Evolutionary conservation across 805 yeast species (phyloP).

Genomic region (Metschnikowia lachancei): DNA sequence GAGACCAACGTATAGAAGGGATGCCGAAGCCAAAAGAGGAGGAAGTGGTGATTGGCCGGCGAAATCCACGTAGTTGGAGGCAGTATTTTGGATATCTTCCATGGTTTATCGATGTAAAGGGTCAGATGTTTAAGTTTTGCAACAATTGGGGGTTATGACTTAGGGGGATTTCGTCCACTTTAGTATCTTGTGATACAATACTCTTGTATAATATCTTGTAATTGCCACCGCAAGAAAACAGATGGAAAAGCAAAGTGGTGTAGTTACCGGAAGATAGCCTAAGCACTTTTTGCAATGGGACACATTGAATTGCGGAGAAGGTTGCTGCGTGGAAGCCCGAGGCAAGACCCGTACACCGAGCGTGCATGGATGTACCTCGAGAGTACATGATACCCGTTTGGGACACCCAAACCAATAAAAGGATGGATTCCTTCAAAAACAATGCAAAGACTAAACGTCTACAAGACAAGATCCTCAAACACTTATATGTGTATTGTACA

Average conservation of each 20-base stretch:
- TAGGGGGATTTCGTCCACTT: no score
- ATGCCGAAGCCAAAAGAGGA: slow-evolving; percentile 16
- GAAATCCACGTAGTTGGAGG: slow-evolving; percentile 12
- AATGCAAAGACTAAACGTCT: neutral
- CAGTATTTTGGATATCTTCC: slow-evolving; percentile 12
- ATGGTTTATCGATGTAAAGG: slow-evolving; percentile 1
- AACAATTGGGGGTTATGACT: no score
- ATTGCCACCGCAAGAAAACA: no score
- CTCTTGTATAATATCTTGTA: no score
- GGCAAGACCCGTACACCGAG: slow-evolving; percentile 5
- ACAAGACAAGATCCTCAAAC: neutral
- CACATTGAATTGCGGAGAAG: neutral
- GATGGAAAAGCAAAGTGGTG: no score
- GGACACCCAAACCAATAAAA: no score
- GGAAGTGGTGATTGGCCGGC: slow-evolving; percentile 22
- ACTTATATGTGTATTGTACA: slow-evolving; percentile 19
- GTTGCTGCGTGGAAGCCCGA: slow-evolving; percentile 5
- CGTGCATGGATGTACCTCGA: no score
- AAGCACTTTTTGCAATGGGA: neutral
- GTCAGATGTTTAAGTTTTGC: neutral
- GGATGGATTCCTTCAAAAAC: no score
- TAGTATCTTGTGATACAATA: no score
- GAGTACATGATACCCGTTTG: no score
- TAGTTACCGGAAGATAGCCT: no score
- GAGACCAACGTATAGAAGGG: slow-evolving; percentile 16